Evolutionary conservation across 1,284 basidiomycete genomes (phyloP).

Genomic region (Sphagnurus paluster): DNA sequence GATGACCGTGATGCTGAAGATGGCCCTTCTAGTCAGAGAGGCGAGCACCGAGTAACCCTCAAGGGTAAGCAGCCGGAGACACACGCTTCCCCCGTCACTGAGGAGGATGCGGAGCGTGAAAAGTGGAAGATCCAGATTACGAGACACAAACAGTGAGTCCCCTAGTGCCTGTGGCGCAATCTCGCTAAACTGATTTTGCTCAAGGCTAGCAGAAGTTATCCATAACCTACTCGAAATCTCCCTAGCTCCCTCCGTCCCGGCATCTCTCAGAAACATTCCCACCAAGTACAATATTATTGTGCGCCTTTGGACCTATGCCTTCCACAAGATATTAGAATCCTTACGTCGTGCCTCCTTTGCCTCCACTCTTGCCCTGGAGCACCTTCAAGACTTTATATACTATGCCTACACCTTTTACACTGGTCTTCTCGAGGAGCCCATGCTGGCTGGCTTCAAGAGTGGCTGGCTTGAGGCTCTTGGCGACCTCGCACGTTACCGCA

Average conservation of each 20-base stretch:
- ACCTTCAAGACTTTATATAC: constrained; percentile 90
- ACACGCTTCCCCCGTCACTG: constrained; percentile 19
- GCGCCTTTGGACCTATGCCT: constrained; percentile 90
- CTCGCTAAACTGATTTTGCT: constrained; percentile 3
- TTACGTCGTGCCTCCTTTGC: constrained; percentile 79
- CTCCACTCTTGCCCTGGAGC: constrained; percentile 65
- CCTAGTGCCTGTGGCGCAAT: constrained; percentile 6
- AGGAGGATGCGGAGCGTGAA: constrained; percentile 61
- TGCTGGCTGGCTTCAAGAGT: constrained; percentile 68
- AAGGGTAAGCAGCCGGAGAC: constrained; percentile 44
- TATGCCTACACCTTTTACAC: constrained; percentile 96
- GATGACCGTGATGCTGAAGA: constrained; percentile 49
- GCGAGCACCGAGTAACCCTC: constrained; percentile 48
- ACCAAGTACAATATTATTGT: constrained; percentile 94
- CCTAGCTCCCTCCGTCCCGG: constrained; percentile 83
- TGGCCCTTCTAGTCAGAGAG: constrained; percentile 17
- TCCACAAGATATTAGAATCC: constrained; percentile 88
- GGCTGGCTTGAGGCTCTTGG: constrained; percentile 97
- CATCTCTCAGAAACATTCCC: constrained; percentile 86
- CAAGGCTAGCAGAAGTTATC: constrained; percentile 85
- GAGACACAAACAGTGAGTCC: constrained; percentile 71
- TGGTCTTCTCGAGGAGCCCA: constrained; percentile 82
- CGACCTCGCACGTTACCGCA: constrained; percentile 91
- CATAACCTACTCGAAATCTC: constrained; percentile 87
- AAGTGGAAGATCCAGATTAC: constrained; percentile 65